phyloP scores from a whole-genome alignment of 768 basidiomycete genomes.

The Mycena vulgaris region DNA sequence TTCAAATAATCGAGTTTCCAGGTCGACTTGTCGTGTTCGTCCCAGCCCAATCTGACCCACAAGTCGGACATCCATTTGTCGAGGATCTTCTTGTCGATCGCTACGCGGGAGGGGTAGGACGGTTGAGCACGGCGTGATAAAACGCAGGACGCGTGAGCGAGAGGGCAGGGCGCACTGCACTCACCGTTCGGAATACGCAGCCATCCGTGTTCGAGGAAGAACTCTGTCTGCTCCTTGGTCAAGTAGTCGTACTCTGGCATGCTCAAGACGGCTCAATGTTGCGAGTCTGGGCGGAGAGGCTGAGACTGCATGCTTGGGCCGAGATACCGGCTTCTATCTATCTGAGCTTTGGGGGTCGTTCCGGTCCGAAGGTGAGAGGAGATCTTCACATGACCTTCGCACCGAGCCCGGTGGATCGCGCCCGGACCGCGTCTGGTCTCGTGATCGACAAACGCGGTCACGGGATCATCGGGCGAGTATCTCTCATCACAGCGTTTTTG shows the following conservation, averaged over 20 bases:
- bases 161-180: conserved; percentile 21
- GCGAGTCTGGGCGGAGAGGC: conserved; percentile 22
- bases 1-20: conserved; percentile 34
- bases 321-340: conserved; percentile 18
- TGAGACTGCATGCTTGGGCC: conserved; percentile 16
- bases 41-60: conserved; percentile 35
- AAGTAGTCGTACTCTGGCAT: conserved; percentile 30
- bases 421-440: conserved; percentile 6
- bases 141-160: conserved; percentile 6
- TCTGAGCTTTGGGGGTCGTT: conserved; percentile 15
- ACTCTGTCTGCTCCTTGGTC: conserved; percentile 33
- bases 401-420: conserved; percentile 1
- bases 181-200: conserved; percentile 31
- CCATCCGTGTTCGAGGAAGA: conserved; percentile 36
- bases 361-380: conserved; percentile 15
- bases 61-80: conserved; percentile 35
- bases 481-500: no score
- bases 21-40: conserved; percentile 32
- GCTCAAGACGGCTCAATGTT: conserved; percentile 23
- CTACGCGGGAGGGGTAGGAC: conserved; percentile 22
- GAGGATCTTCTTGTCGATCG: conserved; percentile 33
- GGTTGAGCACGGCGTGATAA: conserved; percentile 16
- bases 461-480: neutral
- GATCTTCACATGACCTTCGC: conserved; percentile 26
- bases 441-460: conserved; percentile 1